Evolutionary conservation across 495 filamentous ascomycete species (phyloP).

Genomic region (Aspergillus olivimuriae): DNA sequence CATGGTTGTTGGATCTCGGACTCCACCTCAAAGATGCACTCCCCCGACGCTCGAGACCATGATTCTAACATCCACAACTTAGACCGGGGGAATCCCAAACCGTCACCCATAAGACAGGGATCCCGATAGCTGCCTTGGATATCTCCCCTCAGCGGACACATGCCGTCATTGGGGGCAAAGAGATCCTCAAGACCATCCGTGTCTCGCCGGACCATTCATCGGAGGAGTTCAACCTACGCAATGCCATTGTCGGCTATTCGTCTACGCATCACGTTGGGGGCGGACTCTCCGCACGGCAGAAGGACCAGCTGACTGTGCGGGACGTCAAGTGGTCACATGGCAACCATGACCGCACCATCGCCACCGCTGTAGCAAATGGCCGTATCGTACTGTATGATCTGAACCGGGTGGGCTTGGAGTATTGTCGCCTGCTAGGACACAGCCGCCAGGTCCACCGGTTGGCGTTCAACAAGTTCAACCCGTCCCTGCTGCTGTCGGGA

Average conservation of each 20-base stretch:
- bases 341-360: slow-evolving; percentile 57
- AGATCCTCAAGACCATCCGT: slow-evolving; percentile 77
- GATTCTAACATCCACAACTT: slow-evolving; percentile 17
- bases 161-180: slow-evolving; percentile 73
- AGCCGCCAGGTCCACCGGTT: slow-evolving; percentile 86
- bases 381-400: slow-evolving; percentile 86
- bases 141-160: slow-evolving; percentile 68
- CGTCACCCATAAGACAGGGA: slow-evolving; percentile 62
- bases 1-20: not conserved
- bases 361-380: slow-evolving; percentile 79
- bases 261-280: slow-evolving; percentile 50
- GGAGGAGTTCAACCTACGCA: slow-evolving; percentile 75
- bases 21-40: not conserved
- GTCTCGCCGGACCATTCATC: slow-evolving; percentile 62
- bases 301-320: slow-evolving; percentile 71
- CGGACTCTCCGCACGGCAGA: slow-evolving; percentile 46
- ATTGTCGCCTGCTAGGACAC: slow-evolving; percentile 77
- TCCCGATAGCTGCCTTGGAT: slow-evolving; percentile 70
- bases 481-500: slow-evolving; percentile 73
- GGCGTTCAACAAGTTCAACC: slow-evolving; percentile 79
- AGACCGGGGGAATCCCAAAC: slow-evolving; percentile 68
- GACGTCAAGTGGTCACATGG: slow-evolving; percentile 83
- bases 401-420: slow-evolving; percentile 63
- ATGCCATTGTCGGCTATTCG: slow-evolving; percentile 64
- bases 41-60: slow-evolving; percentile 2